phyloP scores from a whole-genome alignment of 73 alveolate genomes.

The Tetrahymena thermophila region DNA sequence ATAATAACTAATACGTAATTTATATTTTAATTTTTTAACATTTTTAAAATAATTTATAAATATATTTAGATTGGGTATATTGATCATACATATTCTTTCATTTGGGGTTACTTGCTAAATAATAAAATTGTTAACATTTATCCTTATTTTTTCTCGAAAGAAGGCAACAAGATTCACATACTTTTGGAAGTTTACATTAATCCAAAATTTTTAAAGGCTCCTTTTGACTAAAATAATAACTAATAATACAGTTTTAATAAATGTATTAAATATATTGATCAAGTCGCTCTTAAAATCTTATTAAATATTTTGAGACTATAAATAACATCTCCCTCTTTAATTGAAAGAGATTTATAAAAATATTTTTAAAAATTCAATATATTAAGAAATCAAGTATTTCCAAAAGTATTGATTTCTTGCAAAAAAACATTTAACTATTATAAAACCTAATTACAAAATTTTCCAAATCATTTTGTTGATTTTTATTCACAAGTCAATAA shows the following conservation, averaged over 20 bases:
- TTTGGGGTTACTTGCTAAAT: not conserved
- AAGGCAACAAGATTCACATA: not conserved
- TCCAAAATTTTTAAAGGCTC: not conserved
- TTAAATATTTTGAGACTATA: not conserved
- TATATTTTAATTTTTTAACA: not conserved
- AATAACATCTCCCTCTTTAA: not conserved
- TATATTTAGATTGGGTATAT: not conserved
- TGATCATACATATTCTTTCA: not conserved
- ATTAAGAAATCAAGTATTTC: not conserved
- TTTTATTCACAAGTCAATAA: not conserved
- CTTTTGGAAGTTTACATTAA: not conserved
- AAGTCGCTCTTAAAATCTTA: not conserved
- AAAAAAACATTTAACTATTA: not conserved
- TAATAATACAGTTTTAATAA: not conserved
- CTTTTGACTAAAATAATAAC: not conserved
- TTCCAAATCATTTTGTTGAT: not conserved
- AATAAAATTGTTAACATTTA: not conserved
- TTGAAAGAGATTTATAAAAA: too few species aligned
- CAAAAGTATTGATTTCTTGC: not conserved
- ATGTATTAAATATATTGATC: not conserved
- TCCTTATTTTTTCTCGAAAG: not conserved
- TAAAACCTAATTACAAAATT: too few species aligned
- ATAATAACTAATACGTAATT: not conserved
- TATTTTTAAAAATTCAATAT: too few species aligned
- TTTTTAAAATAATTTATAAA: not conserved